Percentiles rank a stretch among this genome's conserved stretches.
These are phyloP conservation scores for Aspergillus persii DNA, from an alignment of 2,329 filamentous ascomycete genomes.

Conservation along the genomic window DNA sequence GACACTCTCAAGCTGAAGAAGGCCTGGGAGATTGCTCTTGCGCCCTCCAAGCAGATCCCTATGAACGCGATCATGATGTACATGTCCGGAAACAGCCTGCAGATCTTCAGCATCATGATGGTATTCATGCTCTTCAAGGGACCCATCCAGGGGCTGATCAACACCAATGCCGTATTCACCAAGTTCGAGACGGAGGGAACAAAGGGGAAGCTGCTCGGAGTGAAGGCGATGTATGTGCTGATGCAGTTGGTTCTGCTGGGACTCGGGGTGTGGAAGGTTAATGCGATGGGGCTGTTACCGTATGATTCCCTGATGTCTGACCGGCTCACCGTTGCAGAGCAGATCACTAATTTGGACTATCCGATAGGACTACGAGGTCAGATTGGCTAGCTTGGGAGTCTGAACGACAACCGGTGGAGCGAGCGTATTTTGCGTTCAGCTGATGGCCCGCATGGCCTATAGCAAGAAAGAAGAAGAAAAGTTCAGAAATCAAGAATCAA, in stretches of 20 bases:
- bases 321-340: background rate
- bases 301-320: conserved; percentile 49
- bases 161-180: conserved; percentile 83
- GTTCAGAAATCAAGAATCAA: background rate
- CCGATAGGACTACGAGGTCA: conserved; percentile 77
- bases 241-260: conserved; percentile 83
- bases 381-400: conserved; percentile 98
- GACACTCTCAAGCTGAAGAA: conserved; percentile 97
- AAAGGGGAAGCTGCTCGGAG: conserved; percentile 68
- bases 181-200: conserved; percentile 84
- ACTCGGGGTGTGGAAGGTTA: conserved; percentile 93
- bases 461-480: background rate
- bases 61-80: conserved; percentile 99
- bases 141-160: conserved; percentile 78
- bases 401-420: conserved; percentile 66
- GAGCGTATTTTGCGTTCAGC: conserved; percentile 60
- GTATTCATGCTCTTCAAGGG: conserved; percentile 99
- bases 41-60: conserved; percentile 86
- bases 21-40: conserved; percentile 94
- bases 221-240: conserved; percentile 82
- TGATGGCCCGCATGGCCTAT: conserved; percentile 16
- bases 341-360: conserved; percentile 3
- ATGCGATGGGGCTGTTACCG: conserved; percentile 92
- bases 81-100: conserved; percentile 97
- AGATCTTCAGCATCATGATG: conserved; percentile 99